A percentile compares a stretch with the other conserved stretches of the same genome.
Evolutionary conservation across 1,139 yeast genomes (phyloP).

Genomic region (Kazachstania sp.): DNA sequence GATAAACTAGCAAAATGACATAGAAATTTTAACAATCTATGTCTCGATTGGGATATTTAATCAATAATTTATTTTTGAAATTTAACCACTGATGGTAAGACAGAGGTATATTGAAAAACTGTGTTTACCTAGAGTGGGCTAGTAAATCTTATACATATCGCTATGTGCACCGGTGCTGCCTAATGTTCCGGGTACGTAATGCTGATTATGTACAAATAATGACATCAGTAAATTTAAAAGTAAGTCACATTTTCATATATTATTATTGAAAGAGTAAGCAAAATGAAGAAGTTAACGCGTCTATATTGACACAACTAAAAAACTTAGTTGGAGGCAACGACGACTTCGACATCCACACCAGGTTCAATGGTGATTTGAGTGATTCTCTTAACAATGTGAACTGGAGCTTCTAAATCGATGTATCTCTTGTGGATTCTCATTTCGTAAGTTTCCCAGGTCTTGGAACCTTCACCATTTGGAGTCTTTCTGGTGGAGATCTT

Average conservation of each 20-base stretch:
- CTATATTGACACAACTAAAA: background rate
- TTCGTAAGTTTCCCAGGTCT: slow-evolving; percentile 99
- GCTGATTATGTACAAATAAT: too few relatives aligned
- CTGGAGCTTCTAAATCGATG: slow-evolving; percentile 97
- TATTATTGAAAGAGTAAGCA: slow-evolving; percentile 1
- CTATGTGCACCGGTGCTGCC: too few relatives aligned
- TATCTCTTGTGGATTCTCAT: slow-evolving; percentile 99
- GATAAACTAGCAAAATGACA: slow-evolving; percentile 1
- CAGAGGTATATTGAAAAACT: slow-evolving; percentile 32
- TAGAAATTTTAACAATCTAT: too few relatives aligned
- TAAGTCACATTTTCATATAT: background rate
- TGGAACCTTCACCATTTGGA: slow-evolving; percentile 99
- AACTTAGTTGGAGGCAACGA: slow-evolving; percentile 31
- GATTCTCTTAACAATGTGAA: slow-evolving; percentile 87
- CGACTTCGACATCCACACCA: slow-evolving; percentile 56
- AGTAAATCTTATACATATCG: slow-evolving; percentile 1
- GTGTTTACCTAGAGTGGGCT: slow-evolving; percentile 34
- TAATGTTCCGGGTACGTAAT: too few relatives aligned
- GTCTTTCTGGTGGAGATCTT: slow-evolving; percentile 99
- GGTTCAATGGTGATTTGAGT: slow-evolving; percentile 89
- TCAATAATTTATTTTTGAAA: slow-evolving; percentile 5
- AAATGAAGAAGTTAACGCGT: slow-evolving; percentile 4
- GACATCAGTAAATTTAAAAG: background rate
- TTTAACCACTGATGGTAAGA: slow-evolving; percentile 33
- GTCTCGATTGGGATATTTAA: background rate